These are phyloP conservation scores for Ilyonectria sp. DNA, from an alignment of 2,329 filamentous ascomycete genomes.

Conservation along the genomic window DNA sequence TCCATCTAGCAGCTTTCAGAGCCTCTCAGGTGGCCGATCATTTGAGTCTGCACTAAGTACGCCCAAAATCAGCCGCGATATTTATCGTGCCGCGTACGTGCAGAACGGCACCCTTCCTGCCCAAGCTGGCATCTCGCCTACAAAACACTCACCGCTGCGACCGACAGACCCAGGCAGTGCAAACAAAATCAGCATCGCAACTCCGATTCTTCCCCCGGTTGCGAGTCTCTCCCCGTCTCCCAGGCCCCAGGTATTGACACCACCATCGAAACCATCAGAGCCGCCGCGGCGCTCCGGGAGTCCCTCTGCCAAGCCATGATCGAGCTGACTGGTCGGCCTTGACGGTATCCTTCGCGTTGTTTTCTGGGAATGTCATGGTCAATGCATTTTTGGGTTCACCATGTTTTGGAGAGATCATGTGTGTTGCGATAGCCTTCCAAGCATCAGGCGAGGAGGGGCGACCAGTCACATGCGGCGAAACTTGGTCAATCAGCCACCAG, in stretches of 20 bases:
- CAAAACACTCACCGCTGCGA: conserved; percentile 66
- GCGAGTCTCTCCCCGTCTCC: conserved; percentile 72
- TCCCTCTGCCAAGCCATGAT: conserved; percentile 25
- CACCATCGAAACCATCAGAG: conserved; percentile 67
- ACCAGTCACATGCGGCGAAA: conserved; percentile 20
- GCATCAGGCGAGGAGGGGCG: conserved; percentile 14
- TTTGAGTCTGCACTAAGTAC: conserved; percentile 48
- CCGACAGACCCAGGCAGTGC: conserved; percentile 48
- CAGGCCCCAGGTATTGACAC: conserved; percentile 70
- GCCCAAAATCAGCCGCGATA: conserved; percentile 48
- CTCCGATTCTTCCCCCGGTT: conserved; percentile 69
- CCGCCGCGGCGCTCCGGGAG: conserved; percentile 39
- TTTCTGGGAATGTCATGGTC: background rate
- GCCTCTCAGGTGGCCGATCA: conserved; percentile 41
- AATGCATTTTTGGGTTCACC: conserved; percentile 11
- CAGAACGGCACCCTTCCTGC: conserved; percentile 57
- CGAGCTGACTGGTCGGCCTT: background rate
- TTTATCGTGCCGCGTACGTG: conserved; percentile 45
- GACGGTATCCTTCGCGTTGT: background rate
- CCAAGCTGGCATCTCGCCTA: conserved; percentile 65
- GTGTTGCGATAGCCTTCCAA: background rate
- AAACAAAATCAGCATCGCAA: conserved; percentile 52
- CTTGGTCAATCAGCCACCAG: conserved; percentile 21
- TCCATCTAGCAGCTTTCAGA: conserved; percentile 44
- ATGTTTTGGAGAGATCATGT: conserved; percentile 19